phyloP scores from a whole-genome alignment of 306 rosid genomes.

The Acacia melanoxylon region DNA sequence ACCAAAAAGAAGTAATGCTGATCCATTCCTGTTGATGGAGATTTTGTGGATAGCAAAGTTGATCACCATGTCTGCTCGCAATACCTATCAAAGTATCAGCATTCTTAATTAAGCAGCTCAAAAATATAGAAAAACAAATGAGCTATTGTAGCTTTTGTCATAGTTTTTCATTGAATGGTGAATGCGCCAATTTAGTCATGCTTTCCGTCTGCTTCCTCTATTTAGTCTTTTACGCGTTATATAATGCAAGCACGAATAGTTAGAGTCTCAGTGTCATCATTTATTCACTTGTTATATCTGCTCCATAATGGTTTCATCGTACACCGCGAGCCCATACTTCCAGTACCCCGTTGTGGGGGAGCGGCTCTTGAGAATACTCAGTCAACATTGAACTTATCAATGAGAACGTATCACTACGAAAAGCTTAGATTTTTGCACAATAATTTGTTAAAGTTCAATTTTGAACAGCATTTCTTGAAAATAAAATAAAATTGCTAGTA shows the following conservation, averaged over 20 bases:
- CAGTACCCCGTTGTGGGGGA: neutral
- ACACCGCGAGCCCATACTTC: neutral
- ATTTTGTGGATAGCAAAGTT: slow-evolving; percentile 60
- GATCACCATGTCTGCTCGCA: slow-evolving; percentile 63
- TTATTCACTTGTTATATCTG: neutral
- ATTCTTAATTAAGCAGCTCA: slow-evolving; percentile 13
- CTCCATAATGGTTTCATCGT: neutral
- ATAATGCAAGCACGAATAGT: slow-evolving; percentile 3
- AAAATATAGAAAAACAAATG: neutral
- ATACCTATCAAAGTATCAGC: slow-evolving; percentile 49
- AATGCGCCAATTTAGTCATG: neutral
- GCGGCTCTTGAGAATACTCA: neutral
- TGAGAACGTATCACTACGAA: neutral
- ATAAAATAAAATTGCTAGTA: neutral
- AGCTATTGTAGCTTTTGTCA: neutral
- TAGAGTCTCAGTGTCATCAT: neutral
- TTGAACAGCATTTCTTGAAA: neutral
- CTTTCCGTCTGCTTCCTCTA: neutral
- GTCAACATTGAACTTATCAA: neutral
- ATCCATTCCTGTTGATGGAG: slow-evolving; percentile 73
- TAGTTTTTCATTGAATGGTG: neutral
- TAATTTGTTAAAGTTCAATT: neutral
- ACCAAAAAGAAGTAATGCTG: slow-evolving; percentile 73
- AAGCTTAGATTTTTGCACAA: neutral
- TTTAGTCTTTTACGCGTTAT: neutral